A percentile compares a stretch with the other conserved stretches of the same genome.
Evolutionary conservation across 768 basidiomycete genomes (phyloP).

Genomic region (Leccinum ochraceum): DNA sequence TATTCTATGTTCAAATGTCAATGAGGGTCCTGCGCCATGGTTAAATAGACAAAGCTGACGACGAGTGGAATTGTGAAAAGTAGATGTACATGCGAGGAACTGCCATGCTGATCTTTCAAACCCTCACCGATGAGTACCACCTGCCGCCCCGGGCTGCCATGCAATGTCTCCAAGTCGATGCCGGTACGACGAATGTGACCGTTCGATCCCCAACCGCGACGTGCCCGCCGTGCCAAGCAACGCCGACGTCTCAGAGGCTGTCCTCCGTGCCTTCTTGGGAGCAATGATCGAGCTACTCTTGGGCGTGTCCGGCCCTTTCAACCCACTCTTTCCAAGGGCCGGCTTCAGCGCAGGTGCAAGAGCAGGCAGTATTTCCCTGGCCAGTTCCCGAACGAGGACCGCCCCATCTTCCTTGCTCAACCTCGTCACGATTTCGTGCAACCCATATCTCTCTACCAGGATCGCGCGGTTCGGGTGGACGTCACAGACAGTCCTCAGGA

Average conservation of each 20-base stretch:
- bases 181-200: slow-evolving; percentile 42
- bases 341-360: slow-evolving; percentile 73
- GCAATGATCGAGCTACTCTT: slow-evolving; percentile 47
- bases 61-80: slow-evolving; percentile 18
- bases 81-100: slow-evolving; percentile 11
- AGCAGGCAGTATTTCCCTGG: slow-evolving; percentile 80
- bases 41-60: slow-evolving; percentile 20
- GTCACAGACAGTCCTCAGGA: slow-evolving; percentile 85
- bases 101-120: background rate
- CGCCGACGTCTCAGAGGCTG: slow-evolving; percentile 67
- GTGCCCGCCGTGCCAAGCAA: slow-evolving; percentile 26
- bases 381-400: slow-evolving; percentile 86
- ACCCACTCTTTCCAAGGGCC: slow-evolving; percentile 31
- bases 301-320: slow-evolving; percentile 38
- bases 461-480: slow-evolving; percentile 83
- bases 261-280: slow-evolving; percentile 63
- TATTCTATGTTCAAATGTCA: slow-evolving; percentile 30
- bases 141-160: slow-evolving; percentile 44
- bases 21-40: slow-evolving; percentile 29
- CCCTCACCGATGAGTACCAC: slow-evolving; percentile 23
- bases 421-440: slow-evolving; percentile 77
- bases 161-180: slow-evolving; percentile 64
- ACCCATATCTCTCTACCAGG: slow-evolving; percentile 79
- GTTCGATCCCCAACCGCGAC: slow-evolving; percentile 36
- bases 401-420: slow-evolving; percentile 87